Conservation (phyloP, 495 filamentous ascomycete species). For the Aspergillus olivimuriae region DNA sequence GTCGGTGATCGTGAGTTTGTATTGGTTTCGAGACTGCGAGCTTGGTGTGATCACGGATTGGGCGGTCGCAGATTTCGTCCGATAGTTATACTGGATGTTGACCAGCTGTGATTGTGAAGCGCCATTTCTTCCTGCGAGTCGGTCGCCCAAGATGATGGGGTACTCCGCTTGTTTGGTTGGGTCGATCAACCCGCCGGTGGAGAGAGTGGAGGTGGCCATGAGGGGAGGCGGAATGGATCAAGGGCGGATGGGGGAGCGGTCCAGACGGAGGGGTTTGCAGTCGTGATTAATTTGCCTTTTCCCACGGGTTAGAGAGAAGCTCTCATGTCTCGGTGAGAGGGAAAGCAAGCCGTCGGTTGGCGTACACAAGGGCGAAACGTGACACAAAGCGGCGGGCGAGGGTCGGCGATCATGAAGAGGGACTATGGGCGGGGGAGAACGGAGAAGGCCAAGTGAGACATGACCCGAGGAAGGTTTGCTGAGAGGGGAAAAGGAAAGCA, state of each 20-base stretch:
- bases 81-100: constrained; percentile 49
- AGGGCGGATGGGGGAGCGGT: too few species aligned
- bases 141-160: constrained; percentile 39
- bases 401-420: background rate
- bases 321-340: constrained; percentile 13
- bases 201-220: constrained; percentile 34
- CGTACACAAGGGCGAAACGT: constrained; percentile 15
- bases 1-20: constrained; percentile 46
- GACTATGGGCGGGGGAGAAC: background rate
- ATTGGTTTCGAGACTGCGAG: constrained; percentile 32
- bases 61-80: constrained; percentile 40
- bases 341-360: constrained; percentile 1
- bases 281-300: background rate
- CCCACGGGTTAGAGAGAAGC: background rate
- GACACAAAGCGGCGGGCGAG: constrained; percentile 7
- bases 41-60: constrained; percentile 35
- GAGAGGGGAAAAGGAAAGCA: too few species aligned
- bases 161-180: constrained; percentile 46
- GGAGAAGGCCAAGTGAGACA: too few species aligned
- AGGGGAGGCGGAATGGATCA: background rate
- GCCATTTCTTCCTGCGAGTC: constrained; percentile 23
- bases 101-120: constrained; percentile 22
- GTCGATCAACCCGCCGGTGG: constrained; percentile 36
- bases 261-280: background rate
- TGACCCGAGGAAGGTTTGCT: background rate